Evolutionary conservation across 2,329 filamentous ascomycete genomes (phyloP).

Genomic region (Fusarium pseudoanthophilum): DNA sequence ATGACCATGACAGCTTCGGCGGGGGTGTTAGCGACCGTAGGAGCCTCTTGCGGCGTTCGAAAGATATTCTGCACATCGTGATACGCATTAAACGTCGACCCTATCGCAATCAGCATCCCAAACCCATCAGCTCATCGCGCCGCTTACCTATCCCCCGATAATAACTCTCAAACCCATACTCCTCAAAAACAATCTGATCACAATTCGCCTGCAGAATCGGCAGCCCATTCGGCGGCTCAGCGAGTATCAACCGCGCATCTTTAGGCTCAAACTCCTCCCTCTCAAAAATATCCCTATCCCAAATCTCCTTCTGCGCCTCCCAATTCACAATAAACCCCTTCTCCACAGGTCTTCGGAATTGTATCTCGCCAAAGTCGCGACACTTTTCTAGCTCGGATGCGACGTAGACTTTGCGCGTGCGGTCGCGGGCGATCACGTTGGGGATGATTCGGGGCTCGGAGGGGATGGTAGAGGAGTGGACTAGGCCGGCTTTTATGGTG

Average conservation of each 20-base stretch:
- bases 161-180: slow-evolving; percentile 92
- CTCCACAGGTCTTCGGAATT: slow-evolving; percentile 89
- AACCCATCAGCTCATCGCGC: not conserved
- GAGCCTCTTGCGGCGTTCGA: slow-evolving; percentile 64
- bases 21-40: slow-evolving; percentile 59
- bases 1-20: slow-evolving; percentile 87
- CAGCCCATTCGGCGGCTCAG: slow-evolving; percentile 86
- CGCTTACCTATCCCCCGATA: slow-evolving; percentile 76
- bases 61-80: slow-evolving; percentile 79
- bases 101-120: slow-evolving; percentile 53
- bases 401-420: slow-evolving; percentile 81
- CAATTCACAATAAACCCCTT: slow-evolving; percentile 96
- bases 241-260: slow-evolving; percentile 80
- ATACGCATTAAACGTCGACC: slow-evolving; percentile 81
- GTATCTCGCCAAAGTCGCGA: slow-evolving; percentile 88
- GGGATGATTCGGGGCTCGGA: slow-evolving; percentile 77
- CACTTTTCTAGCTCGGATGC: slow-evolving; percentile 82
- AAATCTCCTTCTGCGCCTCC: slow-evolving; percentile 95
- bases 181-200: slow-evolving; percentile 97
- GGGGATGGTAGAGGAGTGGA: slow-evolving; percentile 57
- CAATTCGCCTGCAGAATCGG: slow-evolving; percentile 86
- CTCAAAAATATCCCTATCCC: slow-evolving; percentile 88
- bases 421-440: slow-evolving; percentile 88
- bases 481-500: slow-evolving; percentile 90
- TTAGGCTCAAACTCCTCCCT: slow-evolving; percentile 78